Base-by-base conservation (phyloP, 2,329 filamentous ascomycete genomes). In the Gremmenia infestans region DNA sequence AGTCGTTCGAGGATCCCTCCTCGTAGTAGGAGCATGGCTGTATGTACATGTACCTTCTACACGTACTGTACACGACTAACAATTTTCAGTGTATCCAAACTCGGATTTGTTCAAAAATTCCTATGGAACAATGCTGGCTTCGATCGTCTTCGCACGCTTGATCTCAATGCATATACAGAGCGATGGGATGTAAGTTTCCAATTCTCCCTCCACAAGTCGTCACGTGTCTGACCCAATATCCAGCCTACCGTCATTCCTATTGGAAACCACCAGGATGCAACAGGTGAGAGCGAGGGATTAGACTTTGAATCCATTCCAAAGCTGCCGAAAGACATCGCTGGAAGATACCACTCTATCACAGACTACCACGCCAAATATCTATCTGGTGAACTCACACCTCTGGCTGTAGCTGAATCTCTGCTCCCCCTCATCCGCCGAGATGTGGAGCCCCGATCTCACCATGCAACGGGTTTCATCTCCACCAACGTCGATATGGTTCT, bases 351-450 rank as follows among this genome's bases (percentile, higher is more conserved):
- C 69, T 88, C 88, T 3, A 81, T 85, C 23, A 79, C 81, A 12
- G 90, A 96, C 72, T 96, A 91, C 69, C 86, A 91, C 68, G 79
- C 81, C 51, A 80, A 88, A 42, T 96, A 92, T 74, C 79, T 78
- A 59, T 82, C 82, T 5, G 88, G 89, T 50, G 75, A 79, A 57
- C 68, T 87, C 55, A 94, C 89, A 0, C 91, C 91, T 0, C 76
- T 82, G 0, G 81, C 86, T 59, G 88, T 96, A 1, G 81, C 79
- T 12, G 82, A 91, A 70, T 79, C 81, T 1, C 76, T 96, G 15
- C 76, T 96, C 2, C 84, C 86, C 0, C 73, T 93, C 42, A 86
- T 92, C 60, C 80, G 81, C 25, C 79, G 83, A 58, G 82, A 85
- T 63, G 70, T 74, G 12, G 69, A 71, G 11, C 75, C 79, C 1